Conservation (phyloP, 1,139 yeast species). For the Eremothecium cymbalariae region DNA sequence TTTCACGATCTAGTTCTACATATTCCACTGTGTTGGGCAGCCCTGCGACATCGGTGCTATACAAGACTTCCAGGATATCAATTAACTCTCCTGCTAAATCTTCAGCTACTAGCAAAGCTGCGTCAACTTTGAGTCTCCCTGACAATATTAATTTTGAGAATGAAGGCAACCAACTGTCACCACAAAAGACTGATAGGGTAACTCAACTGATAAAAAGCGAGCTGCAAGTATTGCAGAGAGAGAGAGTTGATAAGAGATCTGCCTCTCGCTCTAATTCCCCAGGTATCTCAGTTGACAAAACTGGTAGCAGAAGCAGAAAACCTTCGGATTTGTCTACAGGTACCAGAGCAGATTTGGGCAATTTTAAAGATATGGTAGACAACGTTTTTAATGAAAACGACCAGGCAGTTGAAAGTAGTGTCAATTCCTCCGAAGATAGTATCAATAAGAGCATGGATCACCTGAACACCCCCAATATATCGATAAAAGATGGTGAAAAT, state of each 20-base stretch:
- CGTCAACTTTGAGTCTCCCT: neutral
- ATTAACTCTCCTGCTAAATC: slow-evolving; percentile 21
- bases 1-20: slow-evolving; percentile 9
- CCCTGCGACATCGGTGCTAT: slow-evolving; percentile 32
- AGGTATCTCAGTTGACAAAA: too few species aligned
- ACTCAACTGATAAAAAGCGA: slow-evolving; percentile 28
- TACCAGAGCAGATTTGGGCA: slow-evolving; percentile 21
- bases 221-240: too few species aligned
- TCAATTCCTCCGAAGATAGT: neutral
- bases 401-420: neutral
- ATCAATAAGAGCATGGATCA: neutral
- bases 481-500: too few species aligned
- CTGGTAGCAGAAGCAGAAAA: too few species aligned
- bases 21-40: slow-evolving; percentile 16
- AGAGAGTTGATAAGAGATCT: too few species aligned
- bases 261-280: too few species aligned
- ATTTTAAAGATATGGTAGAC: slow-evolving; percentile 24
- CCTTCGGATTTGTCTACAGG: slow-evolving; percentile 23
- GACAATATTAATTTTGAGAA: neutral
- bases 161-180: slow-evolving; percentile 14
- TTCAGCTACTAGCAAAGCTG: slow-evolving; percentile 1
- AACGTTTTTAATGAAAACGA: slow-evolving; percentile 22
- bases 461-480: too few species aligned
- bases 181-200: slow-evolving; percentile 26
- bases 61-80: slow-evolving; percentile 31